Evolutionary conservation across 805 yeast species (phyloP).

Genomic region (Metschnikowia arizonensis): DNA sequence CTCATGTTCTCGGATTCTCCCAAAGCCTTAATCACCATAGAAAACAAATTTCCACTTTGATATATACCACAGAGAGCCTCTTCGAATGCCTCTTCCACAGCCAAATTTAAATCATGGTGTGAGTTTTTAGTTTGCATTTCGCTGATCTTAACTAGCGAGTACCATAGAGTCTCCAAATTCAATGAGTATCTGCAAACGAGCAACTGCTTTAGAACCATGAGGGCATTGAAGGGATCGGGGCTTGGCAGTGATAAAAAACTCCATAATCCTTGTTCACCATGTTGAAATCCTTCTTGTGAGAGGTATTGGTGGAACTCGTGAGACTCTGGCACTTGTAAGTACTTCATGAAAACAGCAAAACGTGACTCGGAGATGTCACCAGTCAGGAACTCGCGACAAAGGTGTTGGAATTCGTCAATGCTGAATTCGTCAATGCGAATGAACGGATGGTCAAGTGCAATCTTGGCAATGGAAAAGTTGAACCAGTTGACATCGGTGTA

Average conservation of each 20-base stretch:
- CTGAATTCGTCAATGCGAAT: slow-evolving; percentile 11
- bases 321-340: slow-evolving; percentile 16
- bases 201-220: slow-evolving; percentile 35
- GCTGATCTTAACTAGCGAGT: slow-evolving; percentile 21
- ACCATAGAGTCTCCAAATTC: slow-evolving; percentile 24
- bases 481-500: slow-evolving; percentile 37
- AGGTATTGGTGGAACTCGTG: slow-evolving; percentile 18
- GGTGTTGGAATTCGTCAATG: slow-evolving; percentile 15
- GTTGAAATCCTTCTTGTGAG: slow-evolving; percentile 14
- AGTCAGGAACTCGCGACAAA: slow-evolving; percentile 14
- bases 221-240: slow-evolving; percentile 25
- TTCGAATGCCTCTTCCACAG: slow-evolving; percentile 28
- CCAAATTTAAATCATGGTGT: slow-evolving; percentile 21
- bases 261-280: slow-evolving; percentile 22
- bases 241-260: slow-evolving; percentile 14
- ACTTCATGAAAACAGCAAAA: slow-evolving; percentile 17
- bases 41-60: slow-evolving; percentile 20
- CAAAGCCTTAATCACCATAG: slow-evolving; percentile 16
- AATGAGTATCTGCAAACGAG: slow-evolving; percentile 26
- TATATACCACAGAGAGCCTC: slow-evolving; percentile 29
- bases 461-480: slow-evolving; percentile 33
- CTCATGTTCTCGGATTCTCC: slow-evolving; percentile 1
- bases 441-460: slow-evolving; percentile 13
- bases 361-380: slow-evolving; percentile 10
- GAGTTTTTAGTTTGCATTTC: slow-evolving; percentile 7